Evolutionary conservation across 176 grass and related monocot species (phyloP), one percentile per base, ranked within the genome.

Genomic region (Musa schizocarpa): DNA sequence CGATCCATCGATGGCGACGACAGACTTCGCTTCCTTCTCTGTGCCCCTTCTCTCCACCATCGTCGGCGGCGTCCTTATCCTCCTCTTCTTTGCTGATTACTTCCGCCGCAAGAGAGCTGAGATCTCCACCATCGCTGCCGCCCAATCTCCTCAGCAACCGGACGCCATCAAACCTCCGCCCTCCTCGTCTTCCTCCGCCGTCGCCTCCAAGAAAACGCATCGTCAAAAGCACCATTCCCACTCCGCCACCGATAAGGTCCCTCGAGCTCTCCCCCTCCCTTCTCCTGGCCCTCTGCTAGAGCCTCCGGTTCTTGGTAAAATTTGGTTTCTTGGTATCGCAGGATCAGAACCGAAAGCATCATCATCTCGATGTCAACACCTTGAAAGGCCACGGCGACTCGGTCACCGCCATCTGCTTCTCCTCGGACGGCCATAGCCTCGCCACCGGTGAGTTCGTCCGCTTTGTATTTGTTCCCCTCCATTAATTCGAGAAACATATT

Each of bases 261-360:
- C 20, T 65, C 56, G 67, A 49, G 24, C 63, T 12, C 13, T 22
- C 68, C 43, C 25, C 34, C 1, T 52, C 19, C 9, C 9, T 50
- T 10, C 34, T 43, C 4, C 19, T 52, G n/a, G n/a, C n/a, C n/a
- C n/a, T n/a, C n/a, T n/a, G n/a, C n/a, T n/a, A n/a, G n/a, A n/a
- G 34, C 34, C 34, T 6, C 34, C 4, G 34, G 34, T 43, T 43
- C 34, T n/a, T 20, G 11, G 17, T 51, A 19, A 70, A n/a, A 43
- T 43, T 0, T 70, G 16, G 11, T 70, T 29, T 55, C 13, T 14
- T 1, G 9, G 3, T 19, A 52, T 76, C 66, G 1, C 74, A 99
- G 95, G 90, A 93, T 77, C 86, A 83, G 2, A 81, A 82, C 9
- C 91, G 93, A 82, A 93, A 94, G 69, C 95, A 99, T 76, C 95